Percentiles rank a stretch among this genome's conserved stretches.
These are phyloP conservation scores for Gamsiella multidivaricata DNA, from an alignment of 192 early-diverging fungal species.

Conservation along the genomic window DNA sequence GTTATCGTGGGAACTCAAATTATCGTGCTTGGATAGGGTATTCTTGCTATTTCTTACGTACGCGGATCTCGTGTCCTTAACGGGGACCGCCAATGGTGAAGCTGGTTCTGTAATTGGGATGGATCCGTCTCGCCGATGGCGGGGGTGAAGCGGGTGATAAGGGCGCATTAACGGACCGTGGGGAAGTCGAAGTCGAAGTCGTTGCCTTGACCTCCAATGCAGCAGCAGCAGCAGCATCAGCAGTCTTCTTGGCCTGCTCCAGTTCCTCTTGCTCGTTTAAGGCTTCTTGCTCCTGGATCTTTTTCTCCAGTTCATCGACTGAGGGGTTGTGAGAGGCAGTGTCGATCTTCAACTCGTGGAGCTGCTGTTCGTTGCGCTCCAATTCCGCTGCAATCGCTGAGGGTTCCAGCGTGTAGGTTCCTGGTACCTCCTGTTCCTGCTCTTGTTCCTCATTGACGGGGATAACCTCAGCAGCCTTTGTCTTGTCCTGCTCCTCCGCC, in stretches of 20 bases:
- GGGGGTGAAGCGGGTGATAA: not conserved
- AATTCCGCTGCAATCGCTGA: slow-evolving; percentile 25
- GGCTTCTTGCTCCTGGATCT: slow-evolving; percentile 16
- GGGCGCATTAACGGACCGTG: not conserved
- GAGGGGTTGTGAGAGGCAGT: not conserved
- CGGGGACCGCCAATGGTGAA: slow-evolving; percentile 36
- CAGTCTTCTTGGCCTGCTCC: not conserved
- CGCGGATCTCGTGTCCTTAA: not conserved
- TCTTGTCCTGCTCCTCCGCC: not conserved
- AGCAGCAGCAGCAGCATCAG: not conserved
- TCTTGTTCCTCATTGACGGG: not conserved
- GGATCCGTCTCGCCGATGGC: slow-evolving; percentile 3
- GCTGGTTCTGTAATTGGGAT: slow-evolving; percentile 33
- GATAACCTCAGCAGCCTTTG: not conserved
- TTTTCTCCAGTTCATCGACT: slow-evolving; percentile 2
- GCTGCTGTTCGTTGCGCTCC: slow-evolving; percentile 21
- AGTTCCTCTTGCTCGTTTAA: slow-evolving; percentile 12
- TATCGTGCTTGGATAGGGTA: too few relatives aligned
- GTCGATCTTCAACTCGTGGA: slow-evolving; percentile 13
- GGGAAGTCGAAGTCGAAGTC: not conserved
- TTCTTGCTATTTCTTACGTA: not conserved
- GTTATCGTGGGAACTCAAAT: too few relatives aligned
- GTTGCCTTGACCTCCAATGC: not conserved
- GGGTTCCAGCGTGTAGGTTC: slow-evolving; percentile 13
- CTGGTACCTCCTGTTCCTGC: not conserved